These are phyloP conservation scores for Paecilomyces fulvus DNA, from an alignment of 2,329 filamentous ascomycete genomes.

Conservation along the genomic window DNA sequence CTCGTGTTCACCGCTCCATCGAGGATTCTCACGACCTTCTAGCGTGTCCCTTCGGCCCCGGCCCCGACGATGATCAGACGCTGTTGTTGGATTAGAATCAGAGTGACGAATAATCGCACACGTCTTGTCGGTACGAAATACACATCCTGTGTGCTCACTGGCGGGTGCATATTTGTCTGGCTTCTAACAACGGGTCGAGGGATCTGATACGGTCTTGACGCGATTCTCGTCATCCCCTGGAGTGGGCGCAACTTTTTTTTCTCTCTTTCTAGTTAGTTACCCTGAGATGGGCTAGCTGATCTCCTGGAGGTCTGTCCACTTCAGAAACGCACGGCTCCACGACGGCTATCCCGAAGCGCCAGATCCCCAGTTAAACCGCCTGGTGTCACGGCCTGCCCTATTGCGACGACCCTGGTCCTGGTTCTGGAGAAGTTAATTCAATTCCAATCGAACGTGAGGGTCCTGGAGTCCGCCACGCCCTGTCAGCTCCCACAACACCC, in stretches of 20 bases:
- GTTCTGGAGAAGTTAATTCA: neutral
- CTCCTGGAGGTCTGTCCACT: neutral
- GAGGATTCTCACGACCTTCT: neutral
- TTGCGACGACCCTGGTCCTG: neutral
- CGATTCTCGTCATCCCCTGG: neutral
- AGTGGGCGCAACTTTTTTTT: neutral
- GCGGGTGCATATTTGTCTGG: neutral
- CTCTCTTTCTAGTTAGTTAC: no score
- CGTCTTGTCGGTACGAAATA: neutral
- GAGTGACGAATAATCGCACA: neutral
- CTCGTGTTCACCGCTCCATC: slow-evolving; percentile 1
- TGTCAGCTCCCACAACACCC: neutral
- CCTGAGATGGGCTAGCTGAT: neutral
- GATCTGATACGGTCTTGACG: neutral
- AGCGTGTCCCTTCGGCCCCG: neutral
- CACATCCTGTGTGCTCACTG: neutral
- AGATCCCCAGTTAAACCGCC: neutral
- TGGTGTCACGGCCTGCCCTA: neutral
- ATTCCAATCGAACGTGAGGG: neutral
- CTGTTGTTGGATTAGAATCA: neutral
- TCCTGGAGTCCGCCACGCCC: neutral
- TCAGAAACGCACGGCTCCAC: neutral
- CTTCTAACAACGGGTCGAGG: neutral
- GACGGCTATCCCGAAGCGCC: neutral
- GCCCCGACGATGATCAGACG: neutral